Conservation (phyloP, 306 rosid species). For the Prunus armeniaca region DNA sequence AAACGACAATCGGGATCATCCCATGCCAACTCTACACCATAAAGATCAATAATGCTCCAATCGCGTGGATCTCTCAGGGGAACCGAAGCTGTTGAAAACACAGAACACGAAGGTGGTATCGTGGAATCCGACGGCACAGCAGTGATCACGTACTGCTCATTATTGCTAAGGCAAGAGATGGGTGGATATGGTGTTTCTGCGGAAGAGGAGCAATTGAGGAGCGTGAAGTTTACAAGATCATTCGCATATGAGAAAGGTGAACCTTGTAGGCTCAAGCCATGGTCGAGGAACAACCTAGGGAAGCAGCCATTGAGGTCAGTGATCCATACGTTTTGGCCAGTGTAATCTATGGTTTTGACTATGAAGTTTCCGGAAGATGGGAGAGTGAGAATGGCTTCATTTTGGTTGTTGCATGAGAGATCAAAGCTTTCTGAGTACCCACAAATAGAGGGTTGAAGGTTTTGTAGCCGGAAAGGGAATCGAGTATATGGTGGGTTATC, state of each 20-base stretch:
- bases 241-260: slow-evolving; percentile 22
- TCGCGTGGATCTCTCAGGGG: background rate
- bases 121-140: background rate
- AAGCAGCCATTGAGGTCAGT: slow-evolving; percentile 13
- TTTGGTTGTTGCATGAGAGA: slow-evolving; percentile 7
- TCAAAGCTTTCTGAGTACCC: background rate
- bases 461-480: slow-evolving; percentile 32
- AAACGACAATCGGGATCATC: slow-evolving; percentile 18
- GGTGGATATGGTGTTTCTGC: background rate
- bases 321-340: background rate
- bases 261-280: background rate
- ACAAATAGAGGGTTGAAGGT: background rate
- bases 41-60: background rate
- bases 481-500: background rate
- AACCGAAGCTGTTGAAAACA: background rate
- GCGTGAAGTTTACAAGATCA: background rate
- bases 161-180: background rate
- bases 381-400: slow-evolving; percentile 1
- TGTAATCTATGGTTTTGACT: background rate
- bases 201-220: background rate
- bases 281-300: background rate
- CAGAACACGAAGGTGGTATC: background rate
- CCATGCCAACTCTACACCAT: slow-evolving; percentile 29
- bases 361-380: slow-evolving; percentile 5
- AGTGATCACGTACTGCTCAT: background rate